Percentiles rank a stretch among this genome's conserved stretches.
Conservation (phyloP, 2,329 filamentous ascomycete species). For the Rhynchosporium secalis region DNA sequence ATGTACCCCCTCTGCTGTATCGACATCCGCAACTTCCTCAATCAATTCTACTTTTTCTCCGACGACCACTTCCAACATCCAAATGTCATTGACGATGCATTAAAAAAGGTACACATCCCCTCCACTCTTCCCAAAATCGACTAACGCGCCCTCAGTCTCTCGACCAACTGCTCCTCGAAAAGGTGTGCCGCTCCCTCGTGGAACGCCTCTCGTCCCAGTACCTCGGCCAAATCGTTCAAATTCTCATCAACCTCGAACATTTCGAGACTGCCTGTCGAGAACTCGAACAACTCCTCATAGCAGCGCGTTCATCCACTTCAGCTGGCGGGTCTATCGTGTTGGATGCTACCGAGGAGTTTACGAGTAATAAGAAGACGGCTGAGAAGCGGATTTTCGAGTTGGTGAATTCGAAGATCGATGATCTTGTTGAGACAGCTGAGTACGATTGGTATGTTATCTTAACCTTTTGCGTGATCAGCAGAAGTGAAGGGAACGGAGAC, state of each 20-base stretch:
- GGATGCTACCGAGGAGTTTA: conserved; percentile 82
- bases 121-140: neutral
- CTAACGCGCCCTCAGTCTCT: conserved; percentile 59
- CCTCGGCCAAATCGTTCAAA: conserved; percentile 96
- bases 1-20: conserved; percentile 99
- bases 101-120: conserved; percentile 62
- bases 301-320: conserved; percentile 78
- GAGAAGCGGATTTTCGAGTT: conserved; percentile 98
- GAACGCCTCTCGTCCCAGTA: conserved; percentile 90
- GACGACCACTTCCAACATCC: conserved; percentile 95
- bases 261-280: conserved; percentile 93
- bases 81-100: conserved; percentile 84
- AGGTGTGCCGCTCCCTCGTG: conserved; percentile 87
- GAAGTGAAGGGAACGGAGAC: neutral
- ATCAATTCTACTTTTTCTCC: conserved; percentile 97
- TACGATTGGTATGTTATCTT: conserved; percentile 73
- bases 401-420: conserved; percentile 98
- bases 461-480: neutral
- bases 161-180: conserved; percentile 90
- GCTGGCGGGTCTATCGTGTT: conserved; percentile 79
- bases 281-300: conserved; percentile 80
- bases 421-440: conserved; percentile 93
- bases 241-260: conserved; percentile 95
- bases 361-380: conserved; percentile 88
- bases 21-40: conserved; percentile 94